A percentile compares a stretch with the other conserved stretches of the same genome.
phyloP scores from a whole-genome alignment of 495 filamentous ascomycete genomes.

The Tuber brumale region DNA sequence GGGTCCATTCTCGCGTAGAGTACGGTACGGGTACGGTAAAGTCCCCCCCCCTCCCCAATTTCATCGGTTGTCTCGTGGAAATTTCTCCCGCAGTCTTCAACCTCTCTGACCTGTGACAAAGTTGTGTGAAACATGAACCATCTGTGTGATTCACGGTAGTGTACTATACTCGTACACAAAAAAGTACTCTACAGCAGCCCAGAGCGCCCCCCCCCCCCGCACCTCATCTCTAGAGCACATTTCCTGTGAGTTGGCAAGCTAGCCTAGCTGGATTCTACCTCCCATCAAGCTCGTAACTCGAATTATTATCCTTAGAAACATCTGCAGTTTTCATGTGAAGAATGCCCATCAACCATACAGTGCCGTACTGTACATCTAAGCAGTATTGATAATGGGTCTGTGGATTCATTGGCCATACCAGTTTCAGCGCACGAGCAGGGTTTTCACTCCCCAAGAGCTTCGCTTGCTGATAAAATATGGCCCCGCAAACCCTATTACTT shows the following conservation, averaged over 20 bases:
- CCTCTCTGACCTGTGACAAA: not conserved
- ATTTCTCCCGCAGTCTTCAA: not conserved
- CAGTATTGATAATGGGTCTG: too few species aligned
- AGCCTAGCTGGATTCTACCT: not conserved
- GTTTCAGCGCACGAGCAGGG: not conserved
- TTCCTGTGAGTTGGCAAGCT: not conserved
- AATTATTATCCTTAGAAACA: not conserved
- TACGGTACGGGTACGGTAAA: not conserved
- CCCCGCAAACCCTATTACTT: not conserved
- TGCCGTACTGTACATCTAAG: not conserved
- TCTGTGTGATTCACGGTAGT: not conserved
- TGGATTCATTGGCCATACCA: not conserved
- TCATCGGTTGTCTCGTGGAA: not conserved
- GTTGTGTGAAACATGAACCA: not conserved
- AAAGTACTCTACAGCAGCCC: not conserved
- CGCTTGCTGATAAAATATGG: not conserved
- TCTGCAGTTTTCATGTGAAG: not conserved
- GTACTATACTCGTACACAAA: not conserved
- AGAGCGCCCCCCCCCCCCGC: not conserved
- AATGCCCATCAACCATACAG: too few species aligned
- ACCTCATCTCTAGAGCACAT: not conserved
- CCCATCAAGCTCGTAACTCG: not conserved
- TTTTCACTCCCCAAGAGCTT: not conserved
- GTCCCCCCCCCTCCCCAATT: too few species aligned
- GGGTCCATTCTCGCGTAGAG: not conserved